Base-by-base conservation (phyloP, 75 land plant genomes). In the Pinus albicaulis region DNA sequence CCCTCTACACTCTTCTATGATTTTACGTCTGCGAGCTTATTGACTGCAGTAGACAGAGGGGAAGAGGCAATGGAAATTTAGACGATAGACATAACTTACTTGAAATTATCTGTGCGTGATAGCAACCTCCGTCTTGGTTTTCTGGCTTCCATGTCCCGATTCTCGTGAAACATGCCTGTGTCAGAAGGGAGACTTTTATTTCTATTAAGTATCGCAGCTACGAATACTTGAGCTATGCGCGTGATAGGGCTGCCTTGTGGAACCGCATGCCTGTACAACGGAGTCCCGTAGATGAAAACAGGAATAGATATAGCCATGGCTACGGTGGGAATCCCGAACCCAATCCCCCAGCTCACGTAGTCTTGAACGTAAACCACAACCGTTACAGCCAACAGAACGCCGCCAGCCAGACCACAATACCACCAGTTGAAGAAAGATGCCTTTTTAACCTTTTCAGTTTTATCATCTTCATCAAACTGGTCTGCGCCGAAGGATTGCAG, bases 381-480 rank as follows among this genome's bases (percentile, higher is more conserved):
- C 15, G 92, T 92, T 11, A 90, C 89, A 1, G 88, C 89, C 22
- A 85, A 55, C 3, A 94, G 17, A 10, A 81, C 68, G 1, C 94
- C 96, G 25, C 52, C 38, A 70, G 85, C 82, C 11, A 91, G 78
- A 13, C 76, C 75, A 16, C 79, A 79, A 60, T 82, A 87, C 88
- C 89, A 93, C 93, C 89, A 93, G 80, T 91, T 89, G 83, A 93
- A 93, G 82, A 80, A 80, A 25, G 94, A 93, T 65, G 79, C 77
- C 80, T 87, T 92, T 76, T 81, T 65, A 58, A 58, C 79, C 38
- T 83, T 60, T 70, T 89, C 96, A 23, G 58, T 71, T 3, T 74
- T 22, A 79, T 87, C 80, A 53, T 83, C 48, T 16, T 85, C 92
- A 59, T 89, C 94, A 68, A 89, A 89, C 59, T 92, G 87, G 31